Conservation (phyloP, 805 yeast species). For the Hanseniaspora taiwanica region DNA sequence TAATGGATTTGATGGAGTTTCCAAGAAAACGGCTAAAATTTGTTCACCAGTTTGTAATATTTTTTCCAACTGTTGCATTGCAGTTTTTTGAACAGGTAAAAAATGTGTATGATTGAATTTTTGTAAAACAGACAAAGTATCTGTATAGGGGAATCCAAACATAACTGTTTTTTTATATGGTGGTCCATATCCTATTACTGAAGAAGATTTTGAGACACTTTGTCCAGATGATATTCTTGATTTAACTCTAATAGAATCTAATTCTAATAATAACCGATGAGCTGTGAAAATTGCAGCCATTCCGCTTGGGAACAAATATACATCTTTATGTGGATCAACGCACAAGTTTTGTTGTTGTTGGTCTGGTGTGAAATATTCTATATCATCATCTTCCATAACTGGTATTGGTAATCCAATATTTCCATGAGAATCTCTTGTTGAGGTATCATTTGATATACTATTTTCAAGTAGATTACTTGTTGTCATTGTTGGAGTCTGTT, state of each 20-base stretch:
- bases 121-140: slow-evolving; percentile 69
- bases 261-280: slow-evolving; percentile 41
- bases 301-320: slow-evolving; percentile 77
- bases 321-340: slow-evolving; percentile 42
- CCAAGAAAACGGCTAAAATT: slow-evolving; percentile 73
- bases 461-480: slow-evolving; percentile 4
- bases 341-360: background rate
- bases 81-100: slow-evolving; percentile 60
- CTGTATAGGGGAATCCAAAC: slow-evolving; percentile 94
- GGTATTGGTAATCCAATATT: too few species aligned
- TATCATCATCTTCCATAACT: too few species aligned
- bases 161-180: slow-evolving; percentile 58
- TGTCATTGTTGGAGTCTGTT: background rate
- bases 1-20: slow-evolving; percentile 92
- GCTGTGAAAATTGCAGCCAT: slow-evolving; percentile 86
- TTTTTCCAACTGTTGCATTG: slow-evolving; percentile 46
- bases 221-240: slow-evolving; percentile 10
- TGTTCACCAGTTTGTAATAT: slow-evolving; percentile 49
- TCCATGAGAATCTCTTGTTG: background rate
- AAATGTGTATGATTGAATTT: slow-evolving; percentile 90
- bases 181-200: slow-evolving; percentile 16
- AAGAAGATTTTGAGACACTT: slow-evolving; percentile 1
- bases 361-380: background rate
- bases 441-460: slow-evolving; percentile 1
- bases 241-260: slow-evolving; percentile 23